phyloP scores from a whole-genome alignment of 1,139 yeast genomes.

The Starmera stellimalicola region DNA sequence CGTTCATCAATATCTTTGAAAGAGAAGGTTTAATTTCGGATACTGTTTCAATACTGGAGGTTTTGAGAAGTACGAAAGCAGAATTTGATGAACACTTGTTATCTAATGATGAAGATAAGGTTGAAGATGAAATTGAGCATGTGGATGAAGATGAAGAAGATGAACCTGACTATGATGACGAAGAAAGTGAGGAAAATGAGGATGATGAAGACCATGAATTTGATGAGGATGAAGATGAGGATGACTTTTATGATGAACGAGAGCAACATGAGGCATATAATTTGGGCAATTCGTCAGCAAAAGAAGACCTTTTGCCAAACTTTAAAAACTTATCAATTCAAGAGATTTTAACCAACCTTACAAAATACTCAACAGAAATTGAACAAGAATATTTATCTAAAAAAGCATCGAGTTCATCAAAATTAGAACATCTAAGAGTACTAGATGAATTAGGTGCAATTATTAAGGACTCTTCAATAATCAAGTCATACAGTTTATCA shows the following conservation, averaged over 20 bases:
- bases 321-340: conserved; percentile 6
- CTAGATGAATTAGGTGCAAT: conserved; percentile 22
- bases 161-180: conserved; percentile 21
- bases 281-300: conserved; percentile 3
- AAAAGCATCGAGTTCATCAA: conserved; percentile 12
- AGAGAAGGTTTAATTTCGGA: conserved; percentile 69
- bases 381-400: conserved; percentile 13
- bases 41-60: conserved; percentile 22
- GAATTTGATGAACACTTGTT: conserved; percentile 6
- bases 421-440: conserved; percentile 19
- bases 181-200: conserved; percentile 10
- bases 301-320: background rate
- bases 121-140: conserved; percentile 16
- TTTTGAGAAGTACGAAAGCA: conserved; percentile 17
- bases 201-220: conserved; percentile 9
- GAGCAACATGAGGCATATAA: conserved; percentile 23
- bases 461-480: conserved; percentile 7
- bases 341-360: conserved; percentile 3
- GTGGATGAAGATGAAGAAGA: conserved; percentile 17
- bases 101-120: conserved; percentile 9
- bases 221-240: conserved; percentile 2
- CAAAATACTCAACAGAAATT: conserved; percentile 11
- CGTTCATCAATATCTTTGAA: conserved; percentile 42
- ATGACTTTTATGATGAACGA: conserved; percentile 10
- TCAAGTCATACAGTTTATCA: conserved; percentile 18